Evolutionary conservation across 352 stramenopile genomes (phyloP), one percentile per base, ranked within the genome.

Genomic region (Globisporangium middletonii): DNA sequence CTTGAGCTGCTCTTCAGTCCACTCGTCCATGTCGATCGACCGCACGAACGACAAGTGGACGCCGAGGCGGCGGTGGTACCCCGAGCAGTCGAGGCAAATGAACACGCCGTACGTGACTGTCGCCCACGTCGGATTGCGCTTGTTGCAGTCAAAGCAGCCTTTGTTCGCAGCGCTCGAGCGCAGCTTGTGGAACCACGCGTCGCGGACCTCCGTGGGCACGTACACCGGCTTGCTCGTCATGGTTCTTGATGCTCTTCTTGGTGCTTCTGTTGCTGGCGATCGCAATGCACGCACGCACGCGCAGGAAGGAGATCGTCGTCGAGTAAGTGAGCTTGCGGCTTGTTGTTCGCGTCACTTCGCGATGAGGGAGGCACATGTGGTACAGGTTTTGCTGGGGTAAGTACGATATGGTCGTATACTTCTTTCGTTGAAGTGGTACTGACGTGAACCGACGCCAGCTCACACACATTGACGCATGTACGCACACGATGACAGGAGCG

Each of bases 21-120:
- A 98, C 62, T 97, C 89, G 76, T 98, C 94, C 86, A 98, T 96
- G 63, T 98, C 92, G 37, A 96, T 89, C 35, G 93, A 98, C 33
- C 94, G 79, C 61, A 98, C 92, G 58, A 98, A 98, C 27, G 87
- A 95, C 54, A 98, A 69, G 64, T 98, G 93, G 48, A 98, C 90
- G 45, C 94, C 94, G 50, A 98, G 68, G 35, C 86, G 86, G 37
- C 94, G 87, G 66, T 98, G 95, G 63, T 97, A 93, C 0, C 88
- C 93, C 2, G 88, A 97, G 72, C 94, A 98, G 64, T 98, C 94
- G 45, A 98, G 75, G 64, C 95, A 98, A 63, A 98, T 97, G 63
- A 98, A 97, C 44, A 98, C 89, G 62, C 95, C 95, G 69, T 97
- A 98, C 16, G 88, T 97, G 58, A 97, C 92, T 1, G 89, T 97